Evolutionary conservation across 2,329 filamentous ascomycete genomes (phyloP).

Genomic region (Stagonosporopsis chrysanthemi): DNA sequence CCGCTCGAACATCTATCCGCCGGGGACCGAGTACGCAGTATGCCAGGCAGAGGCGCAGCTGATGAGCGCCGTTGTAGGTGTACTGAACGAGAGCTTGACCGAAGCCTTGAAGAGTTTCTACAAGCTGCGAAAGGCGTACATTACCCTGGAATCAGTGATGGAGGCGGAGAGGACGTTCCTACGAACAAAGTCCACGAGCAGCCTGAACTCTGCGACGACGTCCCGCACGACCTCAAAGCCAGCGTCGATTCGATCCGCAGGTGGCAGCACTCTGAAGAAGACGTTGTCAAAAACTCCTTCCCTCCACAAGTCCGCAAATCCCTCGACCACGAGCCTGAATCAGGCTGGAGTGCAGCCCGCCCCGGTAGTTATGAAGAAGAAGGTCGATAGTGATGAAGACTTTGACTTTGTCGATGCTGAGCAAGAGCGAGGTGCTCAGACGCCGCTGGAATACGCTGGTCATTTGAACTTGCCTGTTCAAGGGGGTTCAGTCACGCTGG

Average conservation of each 20-base stretch:
- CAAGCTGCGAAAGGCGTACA: slow-evolving; percentile 86
- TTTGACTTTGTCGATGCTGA: slow-evolving; percentile 67
- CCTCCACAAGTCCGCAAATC: slow-evolving; percentile 21
- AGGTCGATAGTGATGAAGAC: slow-evolving; percentile 41
- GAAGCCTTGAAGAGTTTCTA: slow-evolving; percentile 93
- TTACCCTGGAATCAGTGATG: slow-evolving; percentile 80
- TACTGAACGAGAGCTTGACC: slow-evolving; percentile 90
- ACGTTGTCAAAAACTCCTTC: slow-evolving; percentile 22
- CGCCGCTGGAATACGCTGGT: slow-evolving; percentile 58
- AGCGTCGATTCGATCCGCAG: slow-evolving; percentile 30
- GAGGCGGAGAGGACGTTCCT: slow-evolving; percentile 73
- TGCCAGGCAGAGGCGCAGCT: slow-evolving; percentile 86
- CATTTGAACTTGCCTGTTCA: slow-evolving; percentile 47
- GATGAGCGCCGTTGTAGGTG: slow-evolving; percentile 86
- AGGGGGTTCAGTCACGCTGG: slow-evolving; percentile 32
- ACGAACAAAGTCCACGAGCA: slow-evolving; percentile 46
- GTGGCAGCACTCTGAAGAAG: slow-evolving; percentile 19
- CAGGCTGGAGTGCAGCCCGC: slow-evolving; percentile 4
- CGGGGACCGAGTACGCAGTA: slow-evolving; percentile 86
- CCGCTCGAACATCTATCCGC: slow-evolving; percentile 73
- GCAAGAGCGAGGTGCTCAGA: slow-evolving; percentile 57
- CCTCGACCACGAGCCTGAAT: slow-evolving; percentile 31
- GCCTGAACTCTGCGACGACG: slow-evolving; percentile 29
- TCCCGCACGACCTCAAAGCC: slow-evolving; percentile 34
- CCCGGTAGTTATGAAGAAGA: slow-evolving; percentile 11